phyloP scores from a whole-genome alignment of 1,284 basidiomycete genomes.

The Rhodotorula sp. region DNA sequence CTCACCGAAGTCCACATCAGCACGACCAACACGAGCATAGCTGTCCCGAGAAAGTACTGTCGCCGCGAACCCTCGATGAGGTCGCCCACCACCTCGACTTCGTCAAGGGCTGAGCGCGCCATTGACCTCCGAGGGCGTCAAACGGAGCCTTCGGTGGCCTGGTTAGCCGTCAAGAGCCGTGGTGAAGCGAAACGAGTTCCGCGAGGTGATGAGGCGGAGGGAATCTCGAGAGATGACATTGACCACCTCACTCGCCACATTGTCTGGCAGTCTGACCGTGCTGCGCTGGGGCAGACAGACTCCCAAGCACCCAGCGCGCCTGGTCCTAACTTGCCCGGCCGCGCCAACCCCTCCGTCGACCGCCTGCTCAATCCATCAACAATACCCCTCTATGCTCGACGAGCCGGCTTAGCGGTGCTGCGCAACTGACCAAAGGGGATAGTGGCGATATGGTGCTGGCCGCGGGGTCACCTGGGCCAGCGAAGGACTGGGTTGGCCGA shows the following conservation, averaged over 20 bases:
- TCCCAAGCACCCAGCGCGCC: neutral
- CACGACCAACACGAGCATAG: slow-evolving; percentile 72
- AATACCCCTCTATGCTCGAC: neutral
- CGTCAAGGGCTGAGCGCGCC: neutral
- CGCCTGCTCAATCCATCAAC: no score
- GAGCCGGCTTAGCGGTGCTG: no score
- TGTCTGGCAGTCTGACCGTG: no score
- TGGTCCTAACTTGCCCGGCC: neutral
- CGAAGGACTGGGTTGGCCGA: no score
- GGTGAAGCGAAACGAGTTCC: no score
- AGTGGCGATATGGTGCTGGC: no score
- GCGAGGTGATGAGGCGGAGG: no score
- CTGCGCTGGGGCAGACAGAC: neutral
- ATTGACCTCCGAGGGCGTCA: neutral
- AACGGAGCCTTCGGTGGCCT: neutral
- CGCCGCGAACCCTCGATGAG: slow-evolving; percentile 39
- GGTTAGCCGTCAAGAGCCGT: no score
- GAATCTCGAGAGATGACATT: no score
- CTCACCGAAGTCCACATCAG: slow-evolving; percentile 68
- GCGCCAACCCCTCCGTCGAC: no score
- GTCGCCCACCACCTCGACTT: neutral
- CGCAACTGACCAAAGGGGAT: no score
- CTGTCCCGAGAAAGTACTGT: slow-evolving; percentile 69
- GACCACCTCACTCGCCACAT: neutral
- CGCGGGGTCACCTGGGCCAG: no score